These are phyloP conservation scores for Trichoderma reesei DNA, from an alignment of 495 filamentous ascomycete genomes.

Conservation along the genomic window DNA sequence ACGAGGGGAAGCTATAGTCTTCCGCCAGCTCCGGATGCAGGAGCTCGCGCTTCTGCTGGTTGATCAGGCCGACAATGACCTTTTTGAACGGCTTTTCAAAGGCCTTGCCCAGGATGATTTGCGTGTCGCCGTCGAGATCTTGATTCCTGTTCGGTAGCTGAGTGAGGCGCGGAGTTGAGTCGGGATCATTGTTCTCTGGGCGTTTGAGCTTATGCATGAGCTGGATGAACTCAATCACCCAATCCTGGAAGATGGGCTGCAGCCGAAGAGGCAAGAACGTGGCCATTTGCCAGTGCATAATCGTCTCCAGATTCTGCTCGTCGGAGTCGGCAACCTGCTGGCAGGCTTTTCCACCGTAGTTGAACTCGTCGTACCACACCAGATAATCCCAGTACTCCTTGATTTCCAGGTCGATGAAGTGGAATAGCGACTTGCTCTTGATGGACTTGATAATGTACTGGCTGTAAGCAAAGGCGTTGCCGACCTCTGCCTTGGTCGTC, in stretches of 20 bases:
- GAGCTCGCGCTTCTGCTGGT: conserved; percentile 76
- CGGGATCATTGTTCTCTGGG: conserved; percentile 39
- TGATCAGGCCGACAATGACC: conserved; percentile 66
- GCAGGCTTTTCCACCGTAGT: conserved; percentile 92
- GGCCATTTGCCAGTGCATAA: conserved; percentile 97
- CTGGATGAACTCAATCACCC: conserved; percentile 89
- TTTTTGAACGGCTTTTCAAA: conserved; percentile 89
- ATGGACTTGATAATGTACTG: conserved; percentile 97
- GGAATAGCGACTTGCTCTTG: conserved; percentile 86
- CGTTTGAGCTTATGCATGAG: conserved; percentile 82
- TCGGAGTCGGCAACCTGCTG: conserved; percentile 72
- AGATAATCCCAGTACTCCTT: conserved; percentile 99
- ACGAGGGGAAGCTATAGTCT: conserved; percentile 79
- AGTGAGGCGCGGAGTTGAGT: conserved; percentile 62
- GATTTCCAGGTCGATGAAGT: conserved; percentile 95
- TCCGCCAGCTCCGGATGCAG: conserved; percentile 77
- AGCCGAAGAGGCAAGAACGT: conserved; percentile 76
- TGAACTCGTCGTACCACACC: conserved; percentile 98
- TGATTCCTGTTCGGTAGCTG: conserved; percentile 50
- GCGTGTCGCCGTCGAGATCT: conserved; percentile 43
- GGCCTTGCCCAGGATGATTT: conserved; percentile 56
- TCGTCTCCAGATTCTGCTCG: conserved; percentile 75
- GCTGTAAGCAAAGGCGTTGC: conserved; percentile 92
- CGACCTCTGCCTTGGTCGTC: conserved; percentile 93
- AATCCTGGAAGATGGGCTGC: conserved; percentile 80